phyloP scores from a whole-genome alignment of 2,329 filamentous ascomycete species.

The Ophiostoma ips region DNA sequence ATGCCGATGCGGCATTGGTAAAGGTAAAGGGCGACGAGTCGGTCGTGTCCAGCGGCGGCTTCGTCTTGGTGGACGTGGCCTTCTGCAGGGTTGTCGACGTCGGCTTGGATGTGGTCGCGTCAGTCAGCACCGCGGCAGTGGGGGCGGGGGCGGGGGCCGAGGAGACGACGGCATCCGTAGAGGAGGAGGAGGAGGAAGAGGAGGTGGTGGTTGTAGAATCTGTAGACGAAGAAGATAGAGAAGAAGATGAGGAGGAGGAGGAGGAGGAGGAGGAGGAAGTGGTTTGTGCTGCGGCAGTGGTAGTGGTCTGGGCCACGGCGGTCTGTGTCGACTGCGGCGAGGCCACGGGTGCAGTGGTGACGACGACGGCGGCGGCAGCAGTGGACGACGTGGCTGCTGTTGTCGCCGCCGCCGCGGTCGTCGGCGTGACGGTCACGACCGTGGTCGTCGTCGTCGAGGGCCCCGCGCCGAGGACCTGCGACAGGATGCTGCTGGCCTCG shows the following conservation, averaged over 20 bases:
- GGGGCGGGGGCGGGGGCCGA: not conserved
- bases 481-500: conserved; percentile 10
- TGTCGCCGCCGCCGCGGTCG: not conserved
- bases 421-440: not conserved
- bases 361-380: too few species aligned
- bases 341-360: too few species aligned
- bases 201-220: not conserved
- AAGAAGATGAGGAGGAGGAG: not conserved
- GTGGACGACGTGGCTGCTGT: not conserved
- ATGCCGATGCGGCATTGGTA: not conserved
- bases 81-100: conserved; percentile 1
- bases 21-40: conserved; percentile 13
- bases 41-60: conserved; percentile 8
- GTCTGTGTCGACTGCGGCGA: not conserved
- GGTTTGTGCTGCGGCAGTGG: not conserved
- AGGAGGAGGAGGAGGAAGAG: not conserved
- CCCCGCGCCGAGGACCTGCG: not conserved
- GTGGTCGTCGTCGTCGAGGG: not conserved
- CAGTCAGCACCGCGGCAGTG: not conserved
- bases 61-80: not conserved
- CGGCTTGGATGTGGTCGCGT: not conserved
- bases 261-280: not conserved
- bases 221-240: not conserved
- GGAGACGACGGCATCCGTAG: not conserved
- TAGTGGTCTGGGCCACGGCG: not conserved